Percentiles rank a stretch among this genome's conserved stretches.
Conservation (phyloP, 73 alveolate genomes). For the Tetrahymena borealis region DNA sequence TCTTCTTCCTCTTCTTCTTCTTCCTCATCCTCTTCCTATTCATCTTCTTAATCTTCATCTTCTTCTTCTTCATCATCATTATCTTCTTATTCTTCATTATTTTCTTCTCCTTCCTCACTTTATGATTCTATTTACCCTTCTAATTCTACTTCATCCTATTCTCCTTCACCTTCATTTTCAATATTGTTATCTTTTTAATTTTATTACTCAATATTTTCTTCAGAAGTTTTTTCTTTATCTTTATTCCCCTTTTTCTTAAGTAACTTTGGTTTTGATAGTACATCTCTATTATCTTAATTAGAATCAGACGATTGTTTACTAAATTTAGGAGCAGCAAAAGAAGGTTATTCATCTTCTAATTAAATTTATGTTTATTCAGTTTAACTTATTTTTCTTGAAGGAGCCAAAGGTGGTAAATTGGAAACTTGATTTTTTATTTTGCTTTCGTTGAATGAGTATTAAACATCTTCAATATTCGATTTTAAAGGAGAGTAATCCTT, state of each 20-base stretch:
- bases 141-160: background rate
- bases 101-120: background rate
- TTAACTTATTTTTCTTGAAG: background rate
- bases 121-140: background rate
- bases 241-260: background rate
- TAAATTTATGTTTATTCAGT: background rate
- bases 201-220: background rate
- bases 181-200: background rate
- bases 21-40: background rate
- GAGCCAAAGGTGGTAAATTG: background rate
- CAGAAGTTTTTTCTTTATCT: background rate
- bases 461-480: background rate
- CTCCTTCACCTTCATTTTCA: background rate
- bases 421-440: too few species aligned
- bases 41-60: background rate
- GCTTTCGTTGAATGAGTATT: background rate
- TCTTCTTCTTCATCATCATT: background rate
- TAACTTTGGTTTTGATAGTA: background rate
- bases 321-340: background rate
- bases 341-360: too few species aligned
- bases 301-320: background rate
- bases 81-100: background rate
- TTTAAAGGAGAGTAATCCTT: background rate
- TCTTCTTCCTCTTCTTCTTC: background rate
- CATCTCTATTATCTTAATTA: background rate